Conservation (phyloP, 352 stramenopile genomes). For the Phytophthora aleatoria region DNA sequence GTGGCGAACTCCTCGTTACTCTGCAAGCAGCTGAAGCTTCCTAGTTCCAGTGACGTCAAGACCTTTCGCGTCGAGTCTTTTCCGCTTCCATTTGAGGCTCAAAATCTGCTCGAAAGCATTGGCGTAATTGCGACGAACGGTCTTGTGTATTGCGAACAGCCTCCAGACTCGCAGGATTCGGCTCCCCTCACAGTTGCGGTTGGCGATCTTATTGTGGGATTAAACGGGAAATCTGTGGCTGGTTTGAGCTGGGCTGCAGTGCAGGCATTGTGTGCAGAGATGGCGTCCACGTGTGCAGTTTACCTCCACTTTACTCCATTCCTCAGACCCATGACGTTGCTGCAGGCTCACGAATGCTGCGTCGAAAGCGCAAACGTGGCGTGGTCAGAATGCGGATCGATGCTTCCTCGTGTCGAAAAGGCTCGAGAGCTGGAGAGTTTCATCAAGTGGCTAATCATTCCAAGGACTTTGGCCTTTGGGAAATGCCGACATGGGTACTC, state of each 20-base stretch:
- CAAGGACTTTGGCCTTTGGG: constrained; percentile 61
- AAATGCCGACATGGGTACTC: constrained; percentile 54
- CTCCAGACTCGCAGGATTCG: constrained; percentile 1
- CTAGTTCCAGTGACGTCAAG: constrained; percentile 37
- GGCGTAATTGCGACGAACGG: constrained; percentile 46
- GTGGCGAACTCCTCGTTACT: constrained; percentile 30
- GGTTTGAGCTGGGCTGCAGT: constrained; percentile 54
- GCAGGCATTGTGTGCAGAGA: constrained; percentile 42
- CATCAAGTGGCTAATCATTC: constrained; percentile 61
- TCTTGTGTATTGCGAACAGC: constrained; percentile 40
- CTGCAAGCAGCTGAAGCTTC: constrained; percentile 31
- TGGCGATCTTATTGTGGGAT: constrained; percentile 63
- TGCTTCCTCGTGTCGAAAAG: constrained; percentile 56
- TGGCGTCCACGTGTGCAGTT: constrained; percentile 36
- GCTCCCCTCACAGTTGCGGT: constrained; percentile 30
- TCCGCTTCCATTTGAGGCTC: constrained; percentile 47
- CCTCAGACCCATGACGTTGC: constrained; percentile 25
- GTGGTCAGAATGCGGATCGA: constrained; percentile 60
- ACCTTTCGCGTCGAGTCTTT: constrained; percentile 39
- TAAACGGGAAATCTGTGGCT: constrained; percentile 58
- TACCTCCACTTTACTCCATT: constrained; percentile 58
- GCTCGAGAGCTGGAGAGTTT: constrained; percentile 63
- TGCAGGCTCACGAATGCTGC: constrained; percentile 65
- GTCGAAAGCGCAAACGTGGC: constrained; percentile 65
- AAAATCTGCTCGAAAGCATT: constrained; percentile 43